A percentile compares a stretch with the other conserved stretches of the same genome.
Evolutionary conservation across 1,284 basidiomycete genomes (phyloP).

Genomic region (Apiotrichum gracile): DNA sequence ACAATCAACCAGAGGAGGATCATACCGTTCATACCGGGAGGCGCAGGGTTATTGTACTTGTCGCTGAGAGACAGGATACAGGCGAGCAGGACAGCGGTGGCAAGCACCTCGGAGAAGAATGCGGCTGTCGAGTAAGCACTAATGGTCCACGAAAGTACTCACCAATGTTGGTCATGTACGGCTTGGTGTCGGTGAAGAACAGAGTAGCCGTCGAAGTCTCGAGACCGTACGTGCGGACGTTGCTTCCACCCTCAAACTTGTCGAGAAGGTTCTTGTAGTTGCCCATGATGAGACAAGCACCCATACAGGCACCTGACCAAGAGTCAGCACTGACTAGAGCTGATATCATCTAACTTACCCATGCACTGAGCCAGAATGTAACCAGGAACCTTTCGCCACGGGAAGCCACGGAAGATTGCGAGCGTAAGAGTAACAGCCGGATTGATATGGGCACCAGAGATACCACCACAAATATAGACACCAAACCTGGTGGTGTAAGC

Average conservation of each 20-base stretch:
- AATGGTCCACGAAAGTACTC: neutral
- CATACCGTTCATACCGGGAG: slow-evolving; percentile 8
- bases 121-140: neutral
- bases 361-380: slow-evolving; percentile 31
- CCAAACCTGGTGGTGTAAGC: slow-evolving; percentile 6
- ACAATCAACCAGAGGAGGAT: slow-evolving; percentile 8
- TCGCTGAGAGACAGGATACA: slow-evolving; percentile 7
- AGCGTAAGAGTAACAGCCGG: slow-evolving; percentile 23
- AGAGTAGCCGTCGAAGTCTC: slow-evolving; percentile 7
- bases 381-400: slow-evolving; percentile 33
- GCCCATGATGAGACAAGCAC: slow-evolving; percentile 27
- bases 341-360: neutral
- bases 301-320: slow-evolving; percentile 21
- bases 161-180: slow-evolving; percentile 10
- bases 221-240: slow-evolving; percentile 6
- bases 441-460: slow-evolving; percentile 29
- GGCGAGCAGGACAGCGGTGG: slow-evolving; percentile 9
- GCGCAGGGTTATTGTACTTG: slow-evolving; percentile 9
- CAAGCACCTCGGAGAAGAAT: slow-evolving; percentile 10
- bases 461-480: slow-evolving; percentile 6
- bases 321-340: neutral
- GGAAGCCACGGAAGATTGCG: slow-evolving; percentile 27
- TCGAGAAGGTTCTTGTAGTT: slow-evolving; percentile 12
- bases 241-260: slow-evolving; percentile 12
- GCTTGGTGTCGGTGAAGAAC: slow-evolving; percentile 5